These are phyloP conservation scores for Microglena sp. DNA, from an alignment of 139 green algal species.

Conservation along the genomic window DNA sequence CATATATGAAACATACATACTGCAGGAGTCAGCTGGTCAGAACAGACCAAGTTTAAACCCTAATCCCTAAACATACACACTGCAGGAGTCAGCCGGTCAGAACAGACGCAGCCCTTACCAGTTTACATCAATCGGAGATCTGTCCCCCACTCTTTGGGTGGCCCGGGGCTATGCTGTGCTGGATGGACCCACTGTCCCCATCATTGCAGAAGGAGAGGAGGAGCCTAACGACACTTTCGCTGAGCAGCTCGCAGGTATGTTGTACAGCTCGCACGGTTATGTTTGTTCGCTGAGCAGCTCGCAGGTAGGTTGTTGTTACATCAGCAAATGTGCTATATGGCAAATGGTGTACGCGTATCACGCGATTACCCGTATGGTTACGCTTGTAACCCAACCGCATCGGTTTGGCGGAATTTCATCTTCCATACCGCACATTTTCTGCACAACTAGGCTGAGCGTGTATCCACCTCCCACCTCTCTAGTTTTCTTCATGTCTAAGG, in stretches of 20 bases:
- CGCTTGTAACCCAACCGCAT: no score
- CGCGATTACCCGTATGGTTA: no score
- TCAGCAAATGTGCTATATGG: no score
- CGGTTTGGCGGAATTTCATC: no score
- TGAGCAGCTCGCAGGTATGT: conserved; percentile 80
- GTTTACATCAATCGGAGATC: conserved; percentile 76
- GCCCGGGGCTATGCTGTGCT: conserved; percentile 84
- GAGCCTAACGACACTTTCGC: conserved; percentile 97
- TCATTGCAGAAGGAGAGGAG: conserved; percentile 63
- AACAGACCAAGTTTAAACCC: neutral
- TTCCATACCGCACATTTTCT: no score
- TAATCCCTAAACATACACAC: neutral
- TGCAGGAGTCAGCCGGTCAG: conserved; percentile 70
- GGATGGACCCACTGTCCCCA: conserved; percentile 85
- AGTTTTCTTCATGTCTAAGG: no score
- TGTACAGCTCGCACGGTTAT: no score
- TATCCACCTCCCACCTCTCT: no score
- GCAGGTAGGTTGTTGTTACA: no score
- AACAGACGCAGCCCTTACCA: conserved; percentile 71
- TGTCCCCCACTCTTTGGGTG: conserved; percentile 82
- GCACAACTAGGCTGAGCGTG: no score
- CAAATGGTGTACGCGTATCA: no score
- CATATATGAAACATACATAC: neutral
- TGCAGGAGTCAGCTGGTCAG: neutral
- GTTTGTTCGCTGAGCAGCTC: no score